A percentile compares a stretch with the other conserved stretches of the same genome.
These are phyloP conservation scores for Exserohilum turcica DNA, from an alignment of 2,329 filamentous ascomycete genomes.

Conservation along the genomic window DNA sequence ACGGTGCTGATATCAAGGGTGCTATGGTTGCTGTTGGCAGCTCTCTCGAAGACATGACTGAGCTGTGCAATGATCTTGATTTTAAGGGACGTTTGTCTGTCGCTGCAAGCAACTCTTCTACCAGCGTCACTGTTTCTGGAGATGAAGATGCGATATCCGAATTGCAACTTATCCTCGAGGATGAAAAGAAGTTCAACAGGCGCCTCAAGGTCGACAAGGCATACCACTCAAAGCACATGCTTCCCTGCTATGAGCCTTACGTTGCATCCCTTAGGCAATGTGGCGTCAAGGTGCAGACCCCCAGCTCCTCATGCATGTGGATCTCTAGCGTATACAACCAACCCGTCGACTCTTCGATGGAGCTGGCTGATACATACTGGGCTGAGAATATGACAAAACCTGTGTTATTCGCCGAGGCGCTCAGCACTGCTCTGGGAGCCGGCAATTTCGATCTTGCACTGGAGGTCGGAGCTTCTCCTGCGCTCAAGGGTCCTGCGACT, in stretches of 20 bases:
- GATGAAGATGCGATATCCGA: conserved; percentile 48
- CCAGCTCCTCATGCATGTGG: not conserved
- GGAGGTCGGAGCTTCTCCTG: not conserved
- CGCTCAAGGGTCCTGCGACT: not conserved
- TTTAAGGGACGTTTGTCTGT: conserved; percentile 25
- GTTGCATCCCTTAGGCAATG: conserved; percentile 6
- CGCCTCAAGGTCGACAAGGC: conserved; percentile 51
- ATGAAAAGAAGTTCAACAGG: conserved; percentile 48
- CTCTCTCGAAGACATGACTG: not conserved
- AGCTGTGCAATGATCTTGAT: not conserved
- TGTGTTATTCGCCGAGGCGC: conserved; percentile 8
- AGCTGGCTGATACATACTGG: conserved; percentile 7
- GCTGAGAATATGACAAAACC: conserved; percentile 7
- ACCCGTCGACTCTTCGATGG: not conserved
- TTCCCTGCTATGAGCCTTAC: conserved; percentile 16
- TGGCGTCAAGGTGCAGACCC: not conserved
- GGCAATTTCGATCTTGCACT: not conserved
- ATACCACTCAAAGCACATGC: conserved; percentile 55
- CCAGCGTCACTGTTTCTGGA: conserved; percentile 53
- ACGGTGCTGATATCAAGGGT: conserved; percentile 17
- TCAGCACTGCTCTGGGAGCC: not conserved
- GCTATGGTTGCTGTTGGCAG: conserved; percentile 42
- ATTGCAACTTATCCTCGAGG: conserved; percentile 38
- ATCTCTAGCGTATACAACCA: not conserved
- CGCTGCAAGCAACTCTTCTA: conserved; percentile 36